phyloP scores from a whole-genome alignment of 176 grass and related monocot genomes.

The Zoysia pacifica region DNA sequence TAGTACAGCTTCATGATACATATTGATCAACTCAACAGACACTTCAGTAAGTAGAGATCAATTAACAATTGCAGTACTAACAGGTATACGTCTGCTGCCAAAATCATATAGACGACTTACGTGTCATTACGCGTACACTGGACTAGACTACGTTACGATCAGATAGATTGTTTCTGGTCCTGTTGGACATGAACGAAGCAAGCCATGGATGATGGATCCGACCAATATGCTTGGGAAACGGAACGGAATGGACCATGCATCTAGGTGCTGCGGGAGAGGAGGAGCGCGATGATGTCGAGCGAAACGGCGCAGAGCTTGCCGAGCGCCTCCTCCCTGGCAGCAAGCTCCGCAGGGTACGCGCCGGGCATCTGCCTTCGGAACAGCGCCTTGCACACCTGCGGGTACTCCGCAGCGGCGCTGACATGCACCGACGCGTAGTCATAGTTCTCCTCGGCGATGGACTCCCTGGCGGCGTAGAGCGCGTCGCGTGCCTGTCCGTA shows the following conservation, averaged over 20 bases:
- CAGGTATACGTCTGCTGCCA: neutral
- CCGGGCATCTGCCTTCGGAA: slow-evolving; percentile 57
- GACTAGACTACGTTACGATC: too few species aligned
- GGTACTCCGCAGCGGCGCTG: slow-evolving; percentile 83
- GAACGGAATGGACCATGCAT: too few species aligned
- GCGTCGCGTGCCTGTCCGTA: slow-evolving; percentile 61
- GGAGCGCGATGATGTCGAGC: slow-evolving; percentile 78
- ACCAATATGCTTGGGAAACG: too few species aligned
- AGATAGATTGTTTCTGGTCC: too few species aligned
- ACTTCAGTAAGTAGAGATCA: neutral
- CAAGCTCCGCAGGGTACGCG: slow-evolving; percentile 63
- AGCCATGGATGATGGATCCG: too few species aligned
- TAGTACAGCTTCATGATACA: neutral
- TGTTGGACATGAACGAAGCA: too few species aligned
- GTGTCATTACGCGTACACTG: slow-evolving; percentile 48
- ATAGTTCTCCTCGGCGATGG: slow-evolving; percentile 57
- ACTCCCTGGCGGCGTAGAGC: slow-evolving; percentile 39
- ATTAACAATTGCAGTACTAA: neutral
- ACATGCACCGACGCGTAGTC: slow-evolving; percentile 80
- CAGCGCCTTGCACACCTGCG: slow-evolving; percentile 60
- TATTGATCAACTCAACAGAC: neutral
- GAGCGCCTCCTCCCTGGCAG: slow-evolving; percentile 53
- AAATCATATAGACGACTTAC: neutral
- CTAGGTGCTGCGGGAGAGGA: neutral
- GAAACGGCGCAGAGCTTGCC: slow-evolving; percentile 68